phyloP scores from a whole-genome alignment of 768 basidiomycete genomes.

The Rubroboletus pulcherrimus region DNA sequence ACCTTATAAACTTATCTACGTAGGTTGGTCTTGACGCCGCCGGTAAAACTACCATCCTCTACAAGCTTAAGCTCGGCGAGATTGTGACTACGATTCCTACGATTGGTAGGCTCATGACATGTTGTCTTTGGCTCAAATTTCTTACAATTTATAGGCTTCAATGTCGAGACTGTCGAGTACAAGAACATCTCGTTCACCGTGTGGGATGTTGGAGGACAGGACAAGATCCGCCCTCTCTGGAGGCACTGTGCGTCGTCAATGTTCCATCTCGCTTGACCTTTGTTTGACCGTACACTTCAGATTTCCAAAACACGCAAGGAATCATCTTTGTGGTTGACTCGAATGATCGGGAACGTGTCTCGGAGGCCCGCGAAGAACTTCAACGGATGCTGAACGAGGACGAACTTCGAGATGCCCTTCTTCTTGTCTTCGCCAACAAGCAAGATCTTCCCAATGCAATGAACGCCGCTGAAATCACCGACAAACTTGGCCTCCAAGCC shows the following conservation, averaged over 20 bases:
- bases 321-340: slow-evolving; percentile 99
- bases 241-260: slow-evolving; percentile 83
- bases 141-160: slow-evolving; percentile 73
- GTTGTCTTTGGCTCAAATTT: neutral
- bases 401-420: slow-evolving; percentile 96
- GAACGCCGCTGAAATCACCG: slow-evolving; percentile 99
- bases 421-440: slow-evolving; percentile 99
- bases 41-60: slow-evolving; percentile 97
- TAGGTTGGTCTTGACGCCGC: slow-evolving; percentile 99
- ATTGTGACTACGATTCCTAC: slow-evolving; percentile 99
- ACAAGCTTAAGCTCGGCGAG: slow-evolving; percentile 99
- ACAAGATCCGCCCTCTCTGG: slow-evolving; percentile 99
- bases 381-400: slow-evolving; percentile 99
- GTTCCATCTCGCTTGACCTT: slow-evolving; percentile 6
- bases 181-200: slow-evolving; percentile 99
- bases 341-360: slow-evolving; percentile 98
- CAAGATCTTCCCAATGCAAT: slow-evolving; percentile 99
- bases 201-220: slow-evolving; percentile 99
- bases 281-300: slow-evolving; percentile 40
- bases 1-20: slow-evolving; percentile 6
- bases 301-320: slow-evolving; percentile 99
- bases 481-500: slow-evolving; percentile 97
- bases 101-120: slow-evolving; percentile 68
- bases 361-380: slow-evolving; percentile 97
- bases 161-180: slow-evolving; percentile 99